Percentiles rank a stretch among this genome's conserved stretches.
Evolutionary conservation across 1,284 basidiomycete species (phyloP).

Genomic region (Flammula alnicola): DNA sequence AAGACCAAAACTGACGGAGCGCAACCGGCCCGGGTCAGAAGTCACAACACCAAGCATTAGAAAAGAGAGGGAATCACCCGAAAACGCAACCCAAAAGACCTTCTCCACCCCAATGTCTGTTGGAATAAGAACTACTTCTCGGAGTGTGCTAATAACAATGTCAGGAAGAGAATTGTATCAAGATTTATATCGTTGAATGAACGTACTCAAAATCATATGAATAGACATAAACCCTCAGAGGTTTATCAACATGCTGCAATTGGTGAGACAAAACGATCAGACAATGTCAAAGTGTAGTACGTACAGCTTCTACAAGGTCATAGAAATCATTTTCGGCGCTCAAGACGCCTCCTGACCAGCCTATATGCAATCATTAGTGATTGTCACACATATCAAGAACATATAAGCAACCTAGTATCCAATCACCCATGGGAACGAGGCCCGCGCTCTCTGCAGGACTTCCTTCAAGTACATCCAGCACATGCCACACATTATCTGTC

Average conservation of each 20-base stretch:
- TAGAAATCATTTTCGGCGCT: slow-evolving; percentile 97
- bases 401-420: slow-evolving; percentile 42
- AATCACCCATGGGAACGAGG: slow-evolving; percentile 53
- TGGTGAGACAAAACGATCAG: background rate
- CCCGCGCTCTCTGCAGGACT: slow-evolving; percentile 88
- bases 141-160: slow-evolving; percentile 66
- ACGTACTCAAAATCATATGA: slow-evolving; percentile 96
- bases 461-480: slow-evolving; percentile 94
- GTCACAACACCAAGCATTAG: background rate
- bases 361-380: slow-evolving; percentile 42
- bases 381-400: background rate
- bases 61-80: slow-evolving; percentile 59
- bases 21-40: slow-evolving; percentile 6
- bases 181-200: slow-evolving; percentile 1
- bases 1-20: slow-evolving; percentile 63
- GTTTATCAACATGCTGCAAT: slow-evolving; percentile 87
- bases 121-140: slow-evolving; percentile 94
- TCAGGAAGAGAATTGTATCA: slow-evolving; percentile 11
- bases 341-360: slow-evolving; percentile 94
- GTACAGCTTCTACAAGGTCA: slow-evolving; percentile 90
- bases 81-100: slow-evolving; percentile 94
- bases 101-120: slow-evolving; percentile 95
- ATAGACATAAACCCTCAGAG: slow-evolving; percentile 93
- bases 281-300: slow-evolving; percentile 31
- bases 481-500: slow-evolving; percentile 96